Percentiles rank a stretch among this genome's conserved stretches.
Conservation (phyloP, 1,284 basidiomycete species). For the Boletus semigastroideus region DNA sequence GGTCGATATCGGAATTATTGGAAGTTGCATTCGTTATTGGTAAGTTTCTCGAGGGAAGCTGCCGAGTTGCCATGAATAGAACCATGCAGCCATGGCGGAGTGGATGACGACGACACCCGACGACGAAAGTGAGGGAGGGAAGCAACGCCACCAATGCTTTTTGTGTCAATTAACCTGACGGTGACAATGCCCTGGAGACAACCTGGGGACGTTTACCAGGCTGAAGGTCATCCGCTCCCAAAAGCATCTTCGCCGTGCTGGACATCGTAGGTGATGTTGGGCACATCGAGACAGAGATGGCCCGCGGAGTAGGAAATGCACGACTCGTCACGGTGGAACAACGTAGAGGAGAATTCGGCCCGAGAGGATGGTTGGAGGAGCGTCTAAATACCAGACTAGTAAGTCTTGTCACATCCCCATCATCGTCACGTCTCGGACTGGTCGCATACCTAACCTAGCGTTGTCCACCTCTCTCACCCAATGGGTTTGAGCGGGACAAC, state of each 20-base stretch:
- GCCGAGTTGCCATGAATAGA: conserved; percentile 91
- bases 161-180: conserved; percentile 93
- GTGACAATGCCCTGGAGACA: conserved; percentile 87
- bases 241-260: conserved; percentile 85
- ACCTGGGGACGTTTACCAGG: too few species aligned
- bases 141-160: conserved; percentile 93
- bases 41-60: conserved; percentile 94
- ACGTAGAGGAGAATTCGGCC: too few species aligned
- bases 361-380: too few species aligned
- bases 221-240: conserved; percentile 61
- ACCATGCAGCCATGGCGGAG: conserved; percentile 98
- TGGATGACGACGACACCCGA: conserved; percentile 95
- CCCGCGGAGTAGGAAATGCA: too few species aligned
- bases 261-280: conserved; percentile 74
- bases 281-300: too few species aligned
- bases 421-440: too few species aligned
- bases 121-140: conserved; percentile 96
- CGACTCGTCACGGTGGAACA: too few species aligned
- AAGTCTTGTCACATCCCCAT: too few species aligned
- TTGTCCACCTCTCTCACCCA: too few species aligned
- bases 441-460: too few species aligned
- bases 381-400: too few species aligned
- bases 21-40: conserved; percentile 90
- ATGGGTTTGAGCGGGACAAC: too few species aligned
- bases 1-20: conserved; percentile 90